Evolutionary conservation across 2,329 filamentous ascomycete species (phyloP).

Genomic region (Phialophora verrucosa): DNA sequence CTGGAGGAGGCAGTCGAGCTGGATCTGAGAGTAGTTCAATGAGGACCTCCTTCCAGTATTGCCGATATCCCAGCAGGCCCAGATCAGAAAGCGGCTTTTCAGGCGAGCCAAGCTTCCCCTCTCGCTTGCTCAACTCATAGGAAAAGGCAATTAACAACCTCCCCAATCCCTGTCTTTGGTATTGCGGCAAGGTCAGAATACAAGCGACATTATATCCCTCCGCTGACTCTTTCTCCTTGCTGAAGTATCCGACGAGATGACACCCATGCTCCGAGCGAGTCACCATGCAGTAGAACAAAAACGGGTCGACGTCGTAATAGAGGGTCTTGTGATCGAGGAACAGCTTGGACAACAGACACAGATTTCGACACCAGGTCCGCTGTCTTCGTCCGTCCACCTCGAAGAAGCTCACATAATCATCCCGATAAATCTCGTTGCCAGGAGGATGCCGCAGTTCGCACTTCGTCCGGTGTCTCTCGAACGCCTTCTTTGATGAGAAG

Average conservation of each 20-base stretch:
- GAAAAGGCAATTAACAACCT: slow-evolving; percentile 94
- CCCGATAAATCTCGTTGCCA: slow-evolving; percentile 96
- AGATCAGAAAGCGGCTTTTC: slow-evolving; percentile 96
- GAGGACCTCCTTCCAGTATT: slow-evolving; percentile 97
- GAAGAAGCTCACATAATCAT: slow-evolving; percentile 90
- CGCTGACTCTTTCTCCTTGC: slow-evolving; percentile 95
- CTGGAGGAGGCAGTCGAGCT: slow-evolving; percentile 57
- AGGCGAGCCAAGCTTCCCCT: slow-evolving; percentile 91
- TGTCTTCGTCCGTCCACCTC: slow-evolving; percentile 97
- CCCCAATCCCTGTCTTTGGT: slow-evolving; percentile 92
- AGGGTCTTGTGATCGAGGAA: slow-evolving; percentile 97
- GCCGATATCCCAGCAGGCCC: slow-evolving; percentile 89
- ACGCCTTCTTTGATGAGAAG: slow-evolving; percentile 81
- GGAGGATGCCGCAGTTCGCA: slow-evolving; percentile 91
- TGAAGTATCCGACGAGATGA: slow-evolving; percentile 98
- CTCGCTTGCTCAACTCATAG: slow-evolving; percentile 93
- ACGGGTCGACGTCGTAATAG: slow-evolving; percentile 82
- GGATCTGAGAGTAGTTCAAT: slow-evolving; percentile 81
- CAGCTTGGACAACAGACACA: slow-evolving; percentile 92
- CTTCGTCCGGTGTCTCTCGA: slow-evolving; percentile 83
- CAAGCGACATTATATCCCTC: slow-evolving; percentile 98
- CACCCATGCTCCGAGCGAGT: slow-evolving; percentile 96
- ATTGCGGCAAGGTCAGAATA: slow-evolving; percentile 95
- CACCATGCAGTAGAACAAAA: slow-evolving; percentile 90
- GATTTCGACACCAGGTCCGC: slow-evolving; percentile 97